These are phyloP conservation scores for Ustilago esculenta DNA, from an alignment of 1,284 basidiomycete genomes.

Conservation along the genomic window DNA sequence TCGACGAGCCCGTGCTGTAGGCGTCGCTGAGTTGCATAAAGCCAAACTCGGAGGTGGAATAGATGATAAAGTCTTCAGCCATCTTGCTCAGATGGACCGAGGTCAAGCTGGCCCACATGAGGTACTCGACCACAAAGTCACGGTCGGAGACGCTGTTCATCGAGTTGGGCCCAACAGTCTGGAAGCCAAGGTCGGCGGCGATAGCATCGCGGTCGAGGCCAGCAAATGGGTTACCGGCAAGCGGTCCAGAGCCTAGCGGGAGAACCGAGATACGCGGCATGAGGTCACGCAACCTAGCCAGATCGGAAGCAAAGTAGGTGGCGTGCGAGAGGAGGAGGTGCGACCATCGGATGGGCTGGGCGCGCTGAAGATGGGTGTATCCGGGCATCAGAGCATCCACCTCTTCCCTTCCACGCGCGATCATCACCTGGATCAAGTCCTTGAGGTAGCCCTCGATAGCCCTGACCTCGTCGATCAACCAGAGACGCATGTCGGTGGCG, in stretches of 20 bases:
- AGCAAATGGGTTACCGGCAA: slow-evolving; percentile 92
- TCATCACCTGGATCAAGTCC: slow-evolving; percentile 85
- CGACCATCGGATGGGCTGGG: slow-evolving; percentile 98
- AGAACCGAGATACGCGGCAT: slow-evolving; percentile 80
- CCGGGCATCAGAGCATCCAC: slow-evolving; percentile 90
- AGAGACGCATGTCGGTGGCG: slow-evolving; percentile 95
- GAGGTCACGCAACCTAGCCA: slow-evolving; percentile 85
- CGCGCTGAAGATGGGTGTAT: slow-evolving; percentile 85
- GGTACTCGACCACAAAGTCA: slow-evolving; percentile 95
- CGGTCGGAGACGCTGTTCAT: slow-evolving; percentile 85
- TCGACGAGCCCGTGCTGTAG: slow-evolving; percentile 97
- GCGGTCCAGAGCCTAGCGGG: slow-evolving; percentile 90
- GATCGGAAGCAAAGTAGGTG: slow-evolving; percentile 86
- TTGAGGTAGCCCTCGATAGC: slow-evolving; percentile 79
- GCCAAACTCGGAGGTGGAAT: slow-evolving; percentile 95
- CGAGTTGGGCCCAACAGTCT: slow-evolving; percentile 63
- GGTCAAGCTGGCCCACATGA: slow-evolving; percentile 93
- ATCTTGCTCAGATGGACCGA: slow-evolving; percentile 93
- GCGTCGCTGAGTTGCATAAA: slow-evolving; percentile 94
- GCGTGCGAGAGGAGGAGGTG: slow-evolving; percentile 95
- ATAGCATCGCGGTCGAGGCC: slow-evolving; percentile 63
- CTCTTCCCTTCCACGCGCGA: slow-evolving; percentile 89
- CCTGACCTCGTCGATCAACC: slow-evolving; percentile 84
- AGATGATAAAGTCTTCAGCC: slow-evolving; percentile 95
- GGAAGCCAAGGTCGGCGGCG: slow-evolving; percentile 64